phyloP scores from a whole-genome alignment of 345 rosid species.

The Combretum micranthum region DNA sequence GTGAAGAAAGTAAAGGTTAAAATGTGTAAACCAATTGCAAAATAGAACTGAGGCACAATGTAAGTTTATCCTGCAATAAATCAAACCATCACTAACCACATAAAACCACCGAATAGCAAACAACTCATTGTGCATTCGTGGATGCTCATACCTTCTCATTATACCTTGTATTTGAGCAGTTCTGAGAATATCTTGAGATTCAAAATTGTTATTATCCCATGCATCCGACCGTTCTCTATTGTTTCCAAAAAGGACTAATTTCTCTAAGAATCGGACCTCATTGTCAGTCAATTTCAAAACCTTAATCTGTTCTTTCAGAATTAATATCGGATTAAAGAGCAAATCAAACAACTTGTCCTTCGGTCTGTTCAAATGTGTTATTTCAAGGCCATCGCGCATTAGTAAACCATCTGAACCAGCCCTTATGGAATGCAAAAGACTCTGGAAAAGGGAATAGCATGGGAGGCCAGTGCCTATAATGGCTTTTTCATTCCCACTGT shows the following conservation, averaged over 20 bases:
- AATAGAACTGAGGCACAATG: too few relatives aligned
- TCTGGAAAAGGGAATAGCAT: conserved; percentile 46
- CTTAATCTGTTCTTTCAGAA: conserved; percentile 63
- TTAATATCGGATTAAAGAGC: conserved; percentile 67
- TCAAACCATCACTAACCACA: background rate
- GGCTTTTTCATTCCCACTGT: conserved; percentile 34
- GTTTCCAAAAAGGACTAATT: conserved; percentile 54
- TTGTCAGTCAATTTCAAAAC: conserved; percentile 46
- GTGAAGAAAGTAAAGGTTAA: too few relatives aligned
- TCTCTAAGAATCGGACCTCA: conserved; percentile 60
- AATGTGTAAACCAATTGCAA: too few relatives aligned
- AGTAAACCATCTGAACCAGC: conserved; percentile 54
- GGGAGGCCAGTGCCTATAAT: conserved; percentile 56
- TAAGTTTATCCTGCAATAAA: background rate
- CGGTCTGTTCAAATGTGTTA: conserved; percentile 59
- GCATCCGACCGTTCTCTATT: conserved; percentile 38
- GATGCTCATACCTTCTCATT: conserved; percentile 58
- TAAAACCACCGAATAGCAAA: background rate
- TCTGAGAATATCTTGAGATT: conserved; percentile 50
- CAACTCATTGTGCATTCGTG: background rate
- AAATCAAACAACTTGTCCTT: conserved; percentile 68
- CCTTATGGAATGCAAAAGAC: conserved; percentile 50
- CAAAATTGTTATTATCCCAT: conserved; percentile 43
- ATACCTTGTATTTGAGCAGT: conserved; percentile 78
- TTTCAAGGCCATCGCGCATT: conserved; percentile 53